phyloP scores from a whole-genome alignment of 345 rosid species.

The Camelina sativa region DNA sequence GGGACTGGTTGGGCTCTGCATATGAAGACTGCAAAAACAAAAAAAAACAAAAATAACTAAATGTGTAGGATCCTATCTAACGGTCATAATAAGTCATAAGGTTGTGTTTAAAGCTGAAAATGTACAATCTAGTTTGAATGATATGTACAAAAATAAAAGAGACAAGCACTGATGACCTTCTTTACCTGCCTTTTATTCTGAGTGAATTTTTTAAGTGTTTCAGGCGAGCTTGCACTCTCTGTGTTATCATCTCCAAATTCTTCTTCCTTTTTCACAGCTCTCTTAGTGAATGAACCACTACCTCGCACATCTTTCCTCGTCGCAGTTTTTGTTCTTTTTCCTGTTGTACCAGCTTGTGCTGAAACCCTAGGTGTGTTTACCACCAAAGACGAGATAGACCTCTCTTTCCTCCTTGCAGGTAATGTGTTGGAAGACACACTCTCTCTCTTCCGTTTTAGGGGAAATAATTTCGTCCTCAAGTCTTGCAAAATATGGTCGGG shows the following conservation, averaged over 20 bases:
- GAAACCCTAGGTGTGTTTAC: constrained; percentile 80
- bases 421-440: constrained; percentile 57
- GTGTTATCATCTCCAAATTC: constrained; percentile 59
- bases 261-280: constrained; percentile 58
- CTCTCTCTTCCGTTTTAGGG: constrained; percentile 69
- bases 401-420: constrained; percentile 84
- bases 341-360: constrained; percentile 64
- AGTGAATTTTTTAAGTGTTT: constrained; percentile 55
- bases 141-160: constrained; percentile 27
- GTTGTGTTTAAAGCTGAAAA: constrained; percentile 19
- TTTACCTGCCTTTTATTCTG: constrained; percentile 75
- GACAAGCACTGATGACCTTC: constrained; percentile 37
- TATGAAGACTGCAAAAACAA: constrained; percentile 47
- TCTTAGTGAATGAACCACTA: constrained; percentile 55
- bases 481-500: constrained; percentile 92
- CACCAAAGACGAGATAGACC: constrained; percentile 92
- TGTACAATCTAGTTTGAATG: constrained; percentile 13
- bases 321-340: constrained; percentile 71
- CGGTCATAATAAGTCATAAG: constrained; percentile 12
- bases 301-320: constrained; percentile 62
- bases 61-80: constrained; percentile 16
- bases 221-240: constrained; percentile 69
- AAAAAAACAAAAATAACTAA: constrained; percentile 3
- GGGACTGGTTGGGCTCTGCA: constrained; percentile 57
- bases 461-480: constrained; percentile 83